These are phyloP conservation scores for Fusarium vanettenii DNA, from an alignment of 2,329 filamentous ascomycete genomes.

Conservation along the genomic window DNA sequence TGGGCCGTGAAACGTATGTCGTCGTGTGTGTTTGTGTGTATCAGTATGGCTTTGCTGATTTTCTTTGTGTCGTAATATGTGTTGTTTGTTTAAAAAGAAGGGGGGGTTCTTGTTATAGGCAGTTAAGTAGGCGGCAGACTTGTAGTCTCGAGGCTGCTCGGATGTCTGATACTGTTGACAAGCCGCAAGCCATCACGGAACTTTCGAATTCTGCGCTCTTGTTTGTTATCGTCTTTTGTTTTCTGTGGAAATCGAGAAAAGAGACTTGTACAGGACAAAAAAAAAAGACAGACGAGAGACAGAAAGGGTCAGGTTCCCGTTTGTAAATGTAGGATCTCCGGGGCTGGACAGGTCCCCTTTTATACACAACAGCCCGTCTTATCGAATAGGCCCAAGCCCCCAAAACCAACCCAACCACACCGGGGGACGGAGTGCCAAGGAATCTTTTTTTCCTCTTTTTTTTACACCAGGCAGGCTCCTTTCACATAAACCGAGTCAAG, in stretches of 20 bases:
- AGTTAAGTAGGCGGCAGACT: slow-evolving; percentile 44
- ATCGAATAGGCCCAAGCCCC: slow-evolving; percentile 3
- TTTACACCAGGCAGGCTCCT: neutral
- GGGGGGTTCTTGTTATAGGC: slow-evolving; percentile 37
- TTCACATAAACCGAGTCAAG: slow-evolving; percentile 10
- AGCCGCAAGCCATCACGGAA: slow-evolving; percentile 44
- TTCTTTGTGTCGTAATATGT: neutral
- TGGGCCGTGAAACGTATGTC: neutral
- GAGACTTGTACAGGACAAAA: neutral
- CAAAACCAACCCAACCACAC: slow-evolving; percentile 8
- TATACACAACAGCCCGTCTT: slow-evolving; percentile 14
- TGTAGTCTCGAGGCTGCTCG: slow-evolving; percentile 41
- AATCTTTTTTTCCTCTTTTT: neutral
- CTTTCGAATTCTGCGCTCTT: slow-evolving; percentile 5
- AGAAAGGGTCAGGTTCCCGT: neutral
- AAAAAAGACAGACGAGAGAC: neutral
- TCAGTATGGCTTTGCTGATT: slow-evolving; percentile 8
- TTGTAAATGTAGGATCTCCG: slow-evolving; percentile 7
- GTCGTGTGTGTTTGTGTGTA: neutral
- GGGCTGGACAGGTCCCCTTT: slow-evolving; percentile 32
- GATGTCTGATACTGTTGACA: slow-evolving; percentile 40
- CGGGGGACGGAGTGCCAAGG: slow-evolving; percentile 25
- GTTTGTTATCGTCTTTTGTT: slow-evolving; percentile 16
- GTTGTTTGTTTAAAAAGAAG: neutral
- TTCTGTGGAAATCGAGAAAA: slow-evolving; percentile 4